These are phyloP conservation scores for Rhododendron mucronatum DNA, from an alignment of 148 eudicot genomes.

Conservation along the genomic window DNA sequence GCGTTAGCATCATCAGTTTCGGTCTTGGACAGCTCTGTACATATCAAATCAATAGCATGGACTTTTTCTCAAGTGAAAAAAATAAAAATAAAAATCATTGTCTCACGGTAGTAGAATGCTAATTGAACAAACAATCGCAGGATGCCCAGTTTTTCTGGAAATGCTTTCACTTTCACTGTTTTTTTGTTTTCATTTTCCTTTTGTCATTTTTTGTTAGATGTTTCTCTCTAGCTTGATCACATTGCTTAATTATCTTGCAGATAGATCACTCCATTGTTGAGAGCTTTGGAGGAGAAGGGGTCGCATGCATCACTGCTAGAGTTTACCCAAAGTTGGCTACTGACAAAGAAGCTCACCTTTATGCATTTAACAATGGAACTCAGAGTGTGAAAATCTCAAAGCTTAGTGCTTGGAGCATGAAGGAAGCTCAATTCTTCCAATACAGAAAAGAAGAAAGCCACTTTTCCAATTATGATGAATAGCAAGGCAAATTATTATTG, in stretches of 20 bases:
- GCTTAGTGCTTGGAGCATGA: conserved; percentile 3
- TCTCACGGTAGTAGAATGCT: background rate
- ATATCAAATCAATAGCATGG: background rate
- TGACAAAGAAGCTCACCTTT: conserved; percentile 12
- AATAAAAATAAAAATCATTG: too few relatives aligned
- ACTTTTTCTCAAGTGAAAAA: background rate
- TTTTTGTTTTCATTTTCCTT: background rate
- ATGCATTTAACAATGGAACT: conserved; percentile 28
- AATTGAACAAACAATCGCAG: background rate
- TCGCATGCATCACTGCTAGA: conserved; percentile 19
- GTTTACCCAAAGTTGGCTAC: conserved; percentile 15
- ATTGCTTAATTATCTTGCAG: conserved; percentile 2
- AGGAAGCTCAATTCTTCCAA: background rate
- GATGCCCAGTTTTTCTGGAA: background rate
- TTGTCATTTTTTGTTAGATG: background rate
- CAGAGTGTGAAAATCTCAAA: conserved; percentile 5
- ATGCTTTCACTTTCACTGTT: background rate
- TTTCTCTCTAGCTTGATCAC: background rate
- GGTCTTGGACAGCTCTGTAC: background rate
- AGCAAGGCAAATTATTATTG: background rate
- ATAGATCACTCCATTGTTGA: conserved; percentile 23
- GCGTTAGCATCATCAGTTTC: background rate
- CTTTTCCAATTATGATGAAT: background rate
- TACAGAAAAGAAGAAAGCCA: background rate
- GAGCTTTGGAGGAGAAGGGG: conserved; percentile 4